A percentile compares a stretch with the other conserved stretches of the same genome.
These are phyloP conservation scores for Lentinula raphanica DNA, from an alignment of 768 basidiomycete species.

Conservation along the genomic window DNA sequence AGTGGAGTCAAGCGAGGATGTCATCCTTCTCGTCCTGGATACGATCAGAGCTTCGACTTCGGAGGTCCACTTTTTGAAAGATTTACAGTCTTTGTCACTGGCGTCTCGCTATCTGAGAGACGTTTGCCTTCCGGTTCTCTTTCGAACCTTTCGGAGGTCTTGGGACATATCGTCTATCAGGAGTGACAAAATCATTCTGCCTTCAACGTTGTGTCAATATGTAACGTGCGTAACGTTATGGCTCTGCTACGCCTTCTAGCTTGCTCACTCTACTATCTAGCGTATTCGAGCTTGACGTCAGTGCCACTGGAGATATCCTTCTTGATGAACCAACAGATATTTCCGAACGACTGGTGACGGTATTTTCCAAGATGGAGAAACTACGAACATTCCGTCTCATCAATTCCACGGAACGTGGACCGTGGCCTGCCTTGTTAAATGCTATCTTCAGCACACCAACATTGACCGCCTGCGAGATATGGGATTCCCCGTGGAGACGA, in stretches of 20 bases:
- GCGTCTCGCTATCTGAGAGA: conserved; percentile 3
- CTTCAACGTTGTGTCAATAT: conserved; percentile 4
- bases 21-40: conserved; percentile 2
- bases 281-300: conserved; percentile 4
- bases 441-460: not conserved
- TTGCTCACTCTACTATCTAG: not conserved
- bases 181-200: not conserved
- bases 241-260: too few relatives aligned
- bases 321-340: conserved; percentile 2
- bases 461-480: not conserved
- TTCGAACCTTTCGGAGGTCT: not conserved
- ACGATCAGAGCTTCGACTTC: conserved; percentile 3
- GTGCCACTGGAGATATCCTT: not conserved
- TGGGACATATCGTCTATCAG: not conserved
- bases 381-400: conserved; percentile 3
- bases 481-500: conserved; percentile 4
- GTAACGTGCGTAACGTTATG: conserved; percentile 4
- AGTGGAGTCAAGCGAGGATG: not conserved
- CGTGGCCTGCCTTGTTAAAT: not conserved
- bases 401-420: conserved; percentile 5
- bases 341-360: not conserved
- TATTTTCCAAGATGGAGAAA: not conserved
- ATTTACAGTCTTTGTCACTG: conserved; percentile 5
- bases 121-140: conserved; percentile 3
- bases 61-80: not conserved